phyloP scores from a whole-genome alignment of 2,329 filamentous ascomycete genomes.

The Fusarium duplospermum region DNA sequence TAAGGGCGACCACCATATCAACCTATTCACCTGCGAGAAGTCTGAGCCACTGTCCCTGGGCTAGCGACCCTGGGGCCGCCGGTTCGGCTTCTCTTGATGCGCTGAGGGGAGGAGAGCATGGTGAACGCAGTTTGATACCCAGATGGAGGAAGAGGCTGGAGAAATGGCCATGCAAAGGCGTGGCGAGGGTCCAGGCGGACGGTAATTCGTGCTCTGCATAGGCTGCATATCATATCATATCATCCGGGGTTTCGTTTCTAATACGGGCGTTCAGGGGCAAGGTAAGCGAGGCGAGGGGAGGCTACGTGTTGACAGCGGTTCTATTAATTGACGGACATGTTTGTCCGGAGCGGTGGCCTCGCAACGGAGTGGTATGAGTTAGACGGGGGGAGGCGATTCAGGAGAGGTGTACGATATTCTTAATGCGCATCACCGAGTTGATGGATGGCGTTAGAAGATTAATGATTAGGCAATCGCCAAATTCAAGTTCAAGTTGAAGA shows the following conservation, averaged over 20 bases:
- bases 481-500: background rate
- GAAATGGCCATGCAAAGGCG: conserved; percentile 8
- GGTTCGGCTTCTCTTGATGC: conserved; percentile 29
- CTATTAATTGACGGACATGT: conserved; percentile 21
- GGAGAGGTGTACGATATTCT: conserved; percentile 28
- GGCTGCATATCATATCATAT: conserved; percentile 43
- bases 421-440: conserved; percentile 30
- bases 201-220: conserved; percentile 31
- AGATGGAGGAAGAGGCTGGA: conserved; percentile 1
- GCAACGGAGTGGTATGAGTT: conserved; percentile 16
- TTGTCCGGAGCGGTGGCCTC: conserved; percentile 13
- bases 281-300: conserved; percentile 34
- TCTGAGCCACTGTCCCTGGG: conserved; percentile 49
- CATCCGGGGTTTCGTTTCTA: conserved; percentile 33
- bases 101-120: background rate
- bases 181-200: conserved; percentile 22
- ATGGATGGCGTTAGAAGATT: background rate
- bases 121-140: conserved; percentile 13
- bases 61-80: conserved; percentile 42
- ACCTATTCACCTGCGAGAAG: conserved; percentile 81
- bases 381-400: conserved; percentile 19
- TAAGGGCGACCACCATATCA: conserved; percentile 88
- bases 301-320: conserved; percentile 12
- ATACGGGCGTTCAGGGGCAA: conserved; percentile 39
- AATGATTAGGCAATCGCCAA: background rate